These are phyloP conservation scores for Tuber umbilicatum DNA, from an alignment of 495 filamentous ascomycete genomes.

Conservation along the genomic window DNA sequence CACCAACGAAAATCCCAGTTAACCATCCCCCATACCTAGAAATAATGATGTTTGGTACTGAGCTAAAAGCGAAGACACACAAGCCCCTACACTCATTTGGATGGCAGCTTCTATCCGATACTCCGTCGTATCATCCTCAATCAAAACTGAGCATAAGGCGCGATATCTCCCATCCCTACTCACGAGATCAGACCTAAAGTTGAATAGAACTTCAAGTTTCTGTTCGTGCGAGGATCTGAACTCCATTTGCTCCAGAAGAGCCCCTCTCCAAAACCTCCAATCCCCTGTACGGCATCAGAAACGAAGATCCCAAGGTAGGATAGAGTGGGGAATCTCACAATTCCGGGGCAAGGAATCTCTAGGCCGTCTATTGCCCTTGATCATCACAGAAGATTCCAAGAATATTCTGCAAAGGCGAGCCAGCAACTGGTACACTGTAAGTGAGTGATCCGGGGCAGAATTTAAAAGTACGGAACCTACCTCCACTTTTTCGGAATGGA, in stretches of 20 bases:
- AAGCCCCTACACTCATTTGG: neutral
- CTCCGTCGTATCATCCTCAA: neutral
- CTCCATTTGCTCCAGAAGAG: conserved; percentile 17
- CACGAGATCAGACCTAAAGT: neutral
- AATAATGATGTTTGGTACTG: conserved; percentile 12
- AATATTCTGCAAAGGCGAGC: neutral
- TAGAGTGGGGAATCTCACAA: neutral
- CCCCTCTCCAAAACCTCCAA: conserved; percentile 16
- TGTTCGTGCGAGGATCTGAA: conserved; percentile 25
- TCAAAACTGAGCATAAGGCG: neutral
- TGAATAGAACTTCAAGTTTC: neutral
- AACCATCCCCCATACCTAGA: conserved; percentile 2
- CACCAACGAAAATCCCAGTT: neutral
- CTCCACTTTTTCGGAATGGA: neutral
- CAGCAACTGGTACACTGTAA: neutral
- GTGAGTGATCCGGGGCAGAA: neutral
- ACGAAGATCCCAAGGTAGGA: neutral
- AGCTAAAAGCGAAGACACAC: conserved; percentile 10
- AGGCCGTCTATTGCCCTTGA: neutral
- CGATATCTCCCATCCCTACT: neutral
- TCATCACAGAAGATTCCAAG: neutral
- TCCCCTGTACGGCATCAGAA: conserved; percentile 4
- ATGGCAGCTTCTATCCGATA: neutral
- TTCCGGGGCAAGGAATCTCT: neutral
- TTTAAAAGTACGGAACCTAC: neutral